Evolutionary conservation across 306 rosid species (phyloP), one percentile per base, ranked within the genome.

Genomic region (Lotus japonicus): DNA sequence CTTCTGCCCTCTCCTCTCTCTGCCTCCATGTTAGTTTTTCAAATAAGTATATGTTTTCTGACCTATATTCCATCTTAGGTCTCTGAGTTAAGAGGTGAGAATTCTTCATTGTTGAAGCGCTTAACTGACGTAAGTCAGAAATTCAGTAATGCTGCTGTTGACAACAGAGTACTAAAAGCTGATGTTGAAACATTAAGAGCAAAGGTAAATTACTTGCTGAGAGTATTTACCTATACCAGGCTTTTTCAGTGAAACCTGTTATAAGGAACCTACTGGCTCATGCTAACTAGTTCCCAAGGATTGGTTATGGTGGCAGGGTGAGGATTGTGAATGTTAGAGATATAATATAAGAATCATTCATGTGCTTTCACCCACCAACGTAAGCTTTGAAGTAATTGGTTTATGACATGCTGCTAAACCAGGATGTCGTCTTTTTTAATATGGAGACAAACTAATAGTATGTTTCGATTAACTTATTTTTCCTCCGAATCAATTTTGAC

Each of bases 151-250:
- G 83, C 95, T 58, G 90, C 85, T 16, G 92, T 88, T 33, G 97
- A 90, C 84, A 95, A 90, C 73, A 89, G 99, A 73, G 90, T 95
- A 51, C 51, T 95, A 49, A 82, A 87, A 81, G 99, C 99, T 53
- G 87, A 95, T 60, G 82, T 88, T 42, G 97, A 95, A 80, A 88
- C 97, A 48, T 64, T 95, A 81, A 90, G 96, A 85, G 95, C 99
- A 52, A 88, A 95, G 96, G 99, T 95, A 74, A 51, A 58, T 0
- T 23, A 49, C 26, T 49, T 76, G 43, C 43, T 39, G 26, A 18
- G 49, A 54, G 16, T 52, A 54, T 15, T 41, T 44, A 5, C 36
- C 5, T 31, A 31, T 18, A 17, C 38, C 21, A 56, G 33, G 57
- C 70, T 31, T 31, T 16, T 35, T 26, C 9, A 10, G 6, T 65